These are phyloP conservation scores for Imleria badia DNA, from an alignment of 768 basidiomycete genomes.

Conservation along the genomic window DNA sequence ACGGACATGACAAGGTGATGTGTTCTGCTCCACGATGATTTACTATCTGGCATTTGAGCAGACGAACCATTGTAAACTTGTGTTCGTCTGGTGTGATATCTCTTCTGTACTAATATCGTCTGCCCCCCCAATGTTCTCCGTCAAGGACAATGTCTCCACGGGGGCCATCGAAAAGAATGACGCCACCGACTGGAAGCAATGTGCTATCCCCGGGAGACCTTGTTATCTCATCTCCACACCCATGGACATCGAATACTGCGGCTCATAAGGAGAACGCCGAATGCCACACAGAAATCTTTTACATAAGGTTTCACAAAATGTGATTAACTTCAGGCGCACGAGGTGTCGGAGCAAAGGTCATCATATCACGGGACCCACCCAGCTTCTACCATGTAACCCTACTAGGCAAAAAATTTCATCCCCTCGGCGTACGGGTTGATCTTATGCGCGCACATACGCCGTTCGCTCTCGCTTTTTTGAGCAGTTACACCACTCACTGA, in stretches of 20 bases:
- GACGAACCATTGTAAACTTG: neutral
- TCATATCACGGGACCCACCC: constrained; percentile 7
- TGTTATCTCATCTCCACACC: constrained; percentile 11
- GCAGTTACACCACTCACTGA: neutral
- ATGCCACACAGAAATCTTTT: neutral
- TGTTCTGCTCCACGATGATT: neutral
- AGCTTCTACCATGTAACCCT: constrained; percentile 2
- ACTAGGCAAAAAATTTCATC: constrained; percentile 5
- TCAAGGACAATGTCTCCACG: neutral
- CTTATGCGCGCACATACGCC: constrained; percentile 11
- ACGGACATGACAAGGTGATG: neutral
- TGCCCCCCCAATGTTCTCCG: neutral
- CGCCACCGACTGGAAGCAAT: neutral
- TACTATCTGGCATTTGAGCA: neutral
- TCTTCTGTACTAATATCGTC: neutral
- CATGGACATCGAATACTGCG: constrained; percentile 1
- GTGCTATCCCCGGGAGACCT: neutral
- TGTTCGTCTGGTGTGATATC: neutral
- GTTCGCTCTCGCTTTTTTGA: neutral
- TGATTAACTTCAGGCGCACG: constrained; percentile 16
- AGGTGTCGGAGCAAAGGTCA: constrained; percentile 11
- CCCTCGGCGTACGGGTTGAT: constrained; percentile 10
- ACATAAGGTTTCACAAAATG: constrained; percentile 15
- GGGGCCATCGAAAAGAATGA: neutral
- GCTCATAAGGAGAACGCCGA: constrained; percentile 18